A percentile compares a stretch with the other conserved stretches of the same genome.
Conservation (phyloP, 2,329 filamentous ascomycete species). For the Fusarium sp. region DNA sequence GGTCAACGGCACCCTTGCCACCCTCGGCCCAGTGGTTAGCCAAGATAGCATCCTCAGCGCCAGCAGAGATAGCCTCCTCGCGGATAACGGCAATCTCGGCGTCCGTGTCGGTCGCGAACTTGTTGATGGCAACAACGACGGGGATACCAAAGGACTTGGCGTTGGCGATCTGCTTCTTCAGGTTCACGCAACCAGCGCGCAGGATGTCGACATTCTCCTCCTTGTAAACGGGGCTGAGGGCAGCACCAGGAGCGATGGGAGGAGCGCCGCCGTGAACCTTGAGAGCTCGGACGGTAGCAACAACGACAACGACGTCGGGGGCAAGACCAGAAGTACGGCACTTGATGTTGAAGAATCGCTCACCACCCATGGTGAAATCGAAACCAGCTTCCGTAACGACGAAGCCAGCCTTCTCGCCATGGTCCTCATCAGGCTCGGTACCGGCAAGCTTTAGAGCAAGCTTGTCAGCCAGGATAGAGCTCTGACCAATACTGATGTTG, state of each 20-base stretch:
- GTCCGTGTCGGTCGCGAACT: constrained; percentile 93
- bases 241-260: constrained; percentile 88
- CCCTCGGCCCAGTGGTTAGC: constrained; percentile 98
- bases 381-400: constrained; percentile 98
- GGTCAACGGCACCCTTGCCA: constrained; percentile 88
- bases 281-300: constrained; percentile 93
- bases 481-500: constrained; percentile 98
- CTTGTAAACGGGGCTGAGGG: constrained; percentile 90
- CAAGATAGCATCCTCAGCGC: constrained; percentile 92
- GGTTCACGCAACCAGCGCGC: constrained; percentile 90
- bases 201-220: constrained; percentile 95
- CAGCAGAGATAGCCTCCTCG: constrained; percentile 91
- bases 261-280: constrained; percentile 98
- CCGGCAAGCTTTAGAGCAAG: constrained; percentile 96
- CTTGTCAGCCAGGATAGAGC: constrained; percentile 94
- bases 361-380: constrained; percentile 99
- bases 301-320: constrained; percentile 94
- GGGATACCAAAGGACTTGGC: constrained; percentile 91
- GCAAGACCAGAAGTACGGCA: constrained; percentile 93
- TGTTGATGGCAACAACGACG: constrained; percentile 97
- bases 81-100: constrained; percentile 91
- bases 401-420: constrained; percentile 86
- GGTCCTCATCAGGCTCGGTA: constrained; percentile 91
- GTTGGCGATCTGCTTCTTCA: constrained; percentile 95
- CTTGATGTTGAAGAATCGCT: constrained; percentile 99